Base-by-base conservation (phyloP, 306 rosid species). In the Trifolium pratense region DNA sequence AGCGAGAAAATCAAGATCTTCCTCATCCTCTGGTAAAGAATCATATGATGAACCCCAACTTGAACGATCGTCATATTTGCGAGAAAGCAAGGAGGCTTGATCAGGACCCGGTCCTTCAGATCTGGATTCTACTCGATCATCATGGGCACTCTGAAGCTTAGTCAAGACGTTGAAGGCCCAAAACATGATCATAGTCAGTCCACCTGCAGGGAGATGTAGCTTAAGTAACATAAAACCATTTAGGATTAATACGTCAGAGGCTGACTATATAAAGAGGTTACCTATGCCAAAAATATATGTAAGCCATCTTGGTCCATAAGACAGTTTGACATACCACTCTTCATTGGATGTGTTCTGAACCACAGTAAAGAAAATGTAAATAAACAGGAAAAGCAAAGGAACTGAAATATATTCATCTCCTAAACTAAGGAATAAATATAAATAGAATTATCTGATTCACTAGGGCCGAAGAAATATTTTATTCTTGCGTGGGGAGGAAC, bases 301-400 rank as follows among this genome's bases (percentile, higher is more conserved):
- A 68, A 76, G 51, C 97, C 93, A 92, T 86, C 97, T 88, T 69
- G 97, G 97, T 63, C 96, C 93, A 76, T 89, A 89, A 49, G 93
- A 83, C 67, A 92, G 21, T 79, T 78, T 77, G 79, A 89, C 75
- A 31, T 59, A 68, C 97, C 85, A 90, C 71, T 77, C 86, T 46
- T 76, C 70, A 66, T 61, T 67, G 67, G 86, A 51, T 52, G 70
- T 83, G 68, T 59, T 82, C 97, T 89, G 85, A 58, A 74, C 70
- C 51, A 84, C 78, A 57, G 75, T 73, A 73, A 61, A 75, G 46
- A 69, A 59, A 61, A 36, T 53, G 66, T 31, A 4, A 80, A 53
- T 77, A 66, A 52, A 61, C 51, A 26, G 8, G 20, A 45, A 52
- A 39, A 39, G 6, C 63, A 72, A 63, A 48, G 70, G n/a, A 77